Base-by-base conservation (phyloP, 129 eudicot species). In the Lactuca sativa region DNA sequence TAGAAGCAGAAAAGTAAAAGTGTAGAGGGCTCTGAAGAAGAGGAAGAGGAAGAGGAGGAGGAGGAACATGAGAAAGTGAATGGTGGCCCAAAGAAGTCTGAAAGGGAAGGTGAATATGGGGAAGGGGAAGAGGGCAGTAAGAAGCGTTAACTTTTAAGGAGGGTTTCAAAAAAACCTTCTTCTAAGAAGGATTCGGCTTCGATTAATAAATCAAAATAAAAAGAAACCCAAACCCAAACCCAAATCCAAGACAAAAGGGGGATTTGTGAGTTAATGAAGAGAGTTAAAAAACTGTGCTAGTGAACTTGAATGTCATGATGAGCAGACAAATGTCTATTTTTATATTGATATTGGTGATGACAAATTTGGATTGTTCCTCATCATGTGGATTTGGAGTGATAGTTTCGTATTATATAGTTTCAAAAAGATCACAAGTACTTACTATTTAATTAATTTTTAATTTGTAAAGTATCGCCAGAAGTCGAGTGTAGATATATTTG, bases 41-140 rank as follows among this genome's bases (percentile, higher is more conserved):
- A 71, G 30, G 67, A 80, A 44, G 84, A 75, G 40, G 75, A 76
- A 37, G 76, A 63, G 49, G 59, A 48, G 69, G 83, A 52, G 9
- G 81, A 77, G 63, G 21, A 21, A 21, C 38, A 77, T 70, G 85
- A 88, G 69, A 79, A 77, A 63, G 66, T 40, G 53, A 80, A 89
- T 78, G 95, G 90, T 36, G 21, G 21, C 21, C 0, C 21, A 21
- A 1, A 21, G 21, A 21, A 21, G 21, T 21, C 21, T 21, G 21
- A 82, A 57, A 83, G 86, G 57, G 56, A 86, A 70, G 87, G 69
- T 16, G 90, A 86, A 49, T 77, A 89, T 57, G 91, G 71, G 51
- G 81, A 83, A 21, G 21, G 21, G 21, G 21, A 21, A 25, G 89
- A 55, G 61, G 61, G 62, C 21, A 51, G 69, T 67, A 75, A 75